Evolutionary conservation across 495 filamentous ascomycete genomes (phyloP), one percentile per base, ranked within the genome.

Genomic region (Cairneyella variabilis): DNA sequence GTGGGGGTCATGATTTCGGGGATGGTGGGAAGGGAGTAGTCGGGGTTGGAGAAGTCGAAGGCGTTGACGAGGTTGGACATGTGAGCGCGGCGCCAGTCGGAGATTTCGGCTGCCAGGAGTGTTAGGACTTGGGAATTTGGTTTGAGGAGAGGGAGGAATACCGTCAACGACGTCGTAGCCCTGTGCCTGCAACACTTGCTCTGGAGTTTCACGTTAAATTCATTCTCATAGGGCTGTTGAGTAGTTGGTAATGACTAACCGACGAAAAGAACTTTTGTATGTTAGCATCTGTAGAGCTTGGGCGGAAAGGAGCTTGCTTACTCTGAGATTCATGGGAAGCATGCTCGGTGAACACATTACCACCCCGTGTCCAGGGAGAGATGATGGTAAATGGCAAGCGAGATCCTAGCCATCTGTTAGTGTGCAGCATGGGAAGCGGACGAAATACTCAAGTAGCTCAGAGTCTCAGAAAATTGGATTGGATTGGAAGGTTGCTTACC

Each of bases 21-120:
- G 18, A 43, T 16, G 10, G 12, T 20, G 3, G 40, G 40, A 1
- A 43, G 20, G 40, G 17, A 21, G 14, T 43, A 43, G 40, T 43
- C 40, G 18, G 40, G 40, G 12, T 43, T 43, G 5, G 20, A 16
- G 40, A 43, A 43, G 17, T 43, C 16, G 17, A 43, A 6, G 20
- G 40, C 40, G 12, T 43, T 43, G 21, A 43, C 17, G 5, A 43
- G 40, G 40, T 43, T 43, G 21, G 40, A 43, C 40, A 43, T 43
- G 17, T 43, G 40, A 11, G 20, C 40, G 12, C 40, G 40, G 5
- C 40, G 40, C 40, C 40, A 43, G 40, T 43, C 40, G 16, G 16
- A 18, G 11, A 43, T 2, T 12, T 43, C 17, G 16, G 40, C 20
- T 18, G 40, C n/a, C n/a, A n/a, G n/a, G n/a, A n/a, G n/a, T n/a